These are phyloP conservation scores for Phytophthora tentaculata DNA, from an alignment of 352 stramenopile genomes.

Conservation along the genomic window DNA sequence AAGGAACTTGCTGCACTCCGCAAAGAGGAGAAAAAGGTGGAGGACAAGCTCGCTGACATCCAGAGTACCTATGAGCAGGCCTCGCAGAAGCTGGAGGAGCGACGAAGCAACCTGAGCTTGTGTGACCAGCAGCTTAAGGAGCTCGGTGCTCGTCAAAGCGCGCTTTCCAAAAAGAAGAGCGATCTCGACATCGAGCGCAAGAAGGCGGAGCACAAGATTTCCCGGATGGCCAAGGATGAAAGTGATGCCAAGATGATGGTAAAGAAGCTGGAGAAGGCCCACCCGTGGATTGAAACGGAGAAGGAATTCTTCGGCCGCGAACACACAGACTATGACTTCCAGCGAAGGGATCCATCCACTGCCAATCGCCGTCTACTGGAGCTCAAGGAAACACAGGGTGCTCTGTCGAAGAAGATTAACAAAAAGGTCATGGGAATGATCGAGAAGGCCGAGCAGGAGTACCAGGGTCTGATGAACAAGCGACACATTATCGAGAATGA, in stretches of 20 bases:
- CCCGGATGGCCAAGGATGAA: constrained; percentile 93
- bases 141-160: constrained; percentile 82
- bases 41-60: constrained; percentile 69
- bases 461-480: constrained; percentile 98
- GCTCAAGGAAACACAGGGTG: constrained; percentile 94
- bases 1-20: constrained; percentile 64
- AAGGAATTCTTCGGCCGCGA: constrained; percentile 97
- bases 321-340: constrained; percentile 99
- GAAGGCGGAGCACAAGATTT: constrained; percentile 94
- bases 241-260: constrained; percentile 91
- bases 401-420: constrained; percentile 98
- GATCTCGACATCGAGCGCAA: constrained; percentile 94
- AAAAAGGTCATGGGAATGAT: constrained; percentile 99
- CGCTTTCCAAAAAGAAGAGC: constrained; percentile 86
- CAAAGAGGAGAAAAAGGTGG: constrained; percentile 77
- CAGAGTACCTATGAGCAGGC: constrained; percentile 69
- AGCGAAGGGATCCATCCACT: constrained; percentile 82
- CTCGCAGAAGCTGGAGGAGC: constrained; percentile 71
- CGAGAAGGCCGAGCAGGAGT: constrained; percentile 99
- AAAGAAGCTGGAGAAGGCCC: constrained; percentile 91
- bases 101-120: constrained; percentile 71
- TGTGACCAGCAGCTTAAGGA: constrained; percentile 93
- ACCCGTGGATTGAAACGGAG: constrained; percentile 98
- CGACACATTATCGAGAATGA: constrained; percentile 99
- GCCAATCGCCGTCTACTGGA: constrained; percentile 90